Evolutionary conservation across 148 eudicot genomes (phyloP).

Genomic region (Beta vulgaris): DNA sequence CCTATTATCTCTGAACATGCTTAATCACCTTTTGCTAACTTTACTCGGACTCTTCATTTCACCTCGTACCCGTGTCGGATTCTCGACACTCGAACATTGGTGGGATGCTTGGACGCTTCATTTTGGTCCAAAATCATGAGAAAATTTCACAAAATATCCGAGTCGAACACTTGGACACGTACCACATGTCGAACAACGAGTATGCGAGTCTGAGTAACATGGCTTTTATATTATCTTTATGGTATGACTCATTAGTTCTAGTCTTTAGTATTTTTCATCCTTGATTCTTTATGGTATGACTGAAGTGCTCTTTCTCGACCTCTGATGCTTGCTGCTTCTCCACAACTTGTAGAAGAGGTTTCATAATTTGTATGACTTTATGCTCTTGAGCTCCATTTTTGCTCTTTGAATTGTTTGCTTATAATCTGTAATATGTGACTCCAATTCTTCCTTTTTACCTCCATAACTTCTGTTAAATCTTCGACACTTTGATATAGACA

Average conservation of each 20-base stretch:
- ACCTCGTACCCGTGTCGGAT: no score
- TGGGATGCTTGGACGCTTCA: no score
- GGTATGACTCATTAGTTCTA: not conserved
- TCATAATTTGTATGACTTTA: not conserved
- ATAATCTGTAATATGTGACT: not conserved
- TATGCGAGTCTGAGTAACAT: no score
- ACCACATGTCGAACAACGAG: no score
- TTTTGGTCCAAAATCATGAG: no score
- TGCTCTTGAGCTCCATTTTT: not conserved
- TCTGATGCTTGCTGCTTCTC: not conserved
- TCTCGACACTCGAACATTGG: no score
- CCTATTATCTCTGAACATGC: not conserved
- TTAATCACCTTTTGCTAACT: not conserved
- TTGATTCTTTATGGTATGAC: not conserved
- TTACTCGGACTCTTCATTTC: no score
- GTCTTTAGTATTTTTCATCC: not conserved
- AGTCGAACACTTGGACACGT: no score
- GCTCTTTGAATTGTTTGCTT: not conserved
- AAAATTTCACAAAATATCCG: no score
- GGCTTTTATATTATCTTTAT: no score
- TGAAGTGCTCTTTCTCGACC: not conserved
- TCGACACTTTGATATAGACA: no score
- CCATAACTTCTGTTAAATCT: not conserved
- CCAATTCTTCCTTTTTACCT: not conserved
- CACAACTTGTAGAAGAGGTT: not conserved